These are phyloP conservation scores for Mallotus japonicus DNA, from an alignment of 441 rosid species.

Conservation along the genomic window DNA sequence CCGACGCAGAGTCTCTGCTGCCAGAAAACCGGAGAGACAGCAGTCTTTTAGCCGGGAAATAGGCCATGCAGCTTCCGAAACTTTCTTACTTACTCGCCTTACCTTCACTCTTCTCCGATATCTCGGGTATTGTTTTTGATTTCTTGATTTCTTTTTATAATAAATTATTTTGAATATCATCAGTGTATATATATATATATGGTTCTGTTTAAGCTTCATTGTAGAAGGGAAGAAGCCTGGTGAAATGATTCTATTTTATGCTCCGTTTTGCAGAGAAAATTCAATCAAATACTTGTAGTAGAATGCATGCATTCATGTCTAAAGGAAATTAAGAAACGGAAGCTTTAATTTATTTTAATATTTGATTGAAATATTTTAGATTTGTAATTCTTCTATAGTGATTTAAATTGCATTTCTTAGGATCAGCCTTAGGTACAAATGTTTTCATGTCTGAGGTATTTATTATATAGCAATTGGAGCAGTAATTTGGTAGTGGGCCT, in stretches of 20 bases:
- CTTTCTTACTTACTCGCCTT: conserved; percentile 73
- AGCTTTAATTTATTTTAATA: too few relatives aligned
- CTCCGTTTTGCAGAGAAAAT: too few relatives aligned
- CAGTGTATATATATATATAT: too few relatives aligned
- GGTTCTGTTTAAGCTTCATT: too few relatives aligned
- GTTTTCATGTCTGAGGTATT: too few relatives aligned
- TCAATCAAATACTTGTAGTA: too few relatives aligned
- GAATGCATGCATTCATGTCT: too few relatives aligned
- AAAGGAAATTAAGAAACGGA: too few relatives aligned
- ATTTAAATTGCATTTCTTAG: neutral
- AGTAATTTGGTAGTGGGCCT: neutral
- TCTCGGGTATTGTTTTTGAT: conserved; percentile 57
- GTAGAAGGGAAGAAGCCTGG: too few relatives aligned
- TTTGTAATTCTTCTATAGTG: too few relatives aligned
- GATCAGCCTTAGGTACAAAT: too few relatives aligned
- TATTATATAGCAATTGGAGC: neutral
- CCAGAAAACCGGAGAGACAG: conserved; percentile 40
- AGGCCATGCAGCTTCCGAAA: conserved; percentile 87
- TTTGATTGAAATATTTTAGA: neutral
- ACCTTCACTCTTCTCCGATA: conserved; percentile 67
- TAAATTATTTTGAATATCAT: neutral
- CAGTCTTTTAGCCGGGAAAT: conserved; percentile 60
- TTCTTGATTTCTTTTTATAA: neutral
- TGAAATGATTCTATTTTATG: too few relatives aligned
- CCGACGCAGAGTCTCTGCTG: conserved; percentile 43